phyloP scores from a whole-genome alignment of 2,329 filamentous ascomycete genomes.

The Cladosporium oxysporum region DNA sequence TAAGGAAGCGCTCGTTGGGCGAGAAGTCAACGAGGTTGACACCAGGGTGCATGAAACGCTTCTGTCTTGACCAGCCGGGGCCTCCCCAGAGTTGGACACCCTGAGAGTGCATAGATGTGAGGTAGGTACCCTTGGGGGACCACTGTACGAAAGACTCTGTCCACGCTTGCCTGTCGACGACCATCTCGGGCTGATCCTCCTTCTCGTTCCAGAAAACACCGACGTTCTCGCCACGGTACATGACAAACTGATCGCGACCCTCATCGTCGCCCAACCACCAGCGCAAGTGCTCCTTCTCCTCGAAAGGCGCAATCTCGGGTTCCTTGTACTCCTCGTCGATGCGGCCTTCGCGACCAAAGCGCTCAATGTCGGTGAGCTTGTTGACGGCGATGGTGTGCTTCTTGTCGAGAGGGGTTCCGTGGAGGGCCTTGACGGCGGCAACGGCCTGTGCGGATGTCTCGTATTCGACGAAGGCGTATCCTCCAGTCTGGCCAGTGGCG shows the following conservation, averaged over 20 bases:
- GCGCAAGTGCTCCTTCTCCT: constrained; percentile 89
- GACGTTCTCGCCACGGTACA: constrained; percentile 89
- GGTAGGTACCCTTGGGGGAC: constrained; percentile 91
- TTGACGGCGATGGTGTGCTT: constrained; percentile 94
- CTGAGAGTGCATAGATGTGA: constrained; percentile 92
- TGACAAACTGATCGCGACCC: constrained; percentile 91
- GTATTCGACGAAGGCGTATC: constrained; percentile 97
- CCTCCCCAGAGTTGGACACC: constrained; percentile 98
- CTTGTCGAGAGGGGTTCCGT: constrained; percentile 88
- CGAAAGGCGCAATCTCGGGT: constrained; percentile 80
- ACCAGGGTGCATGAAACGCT: constrained; percentile 90
- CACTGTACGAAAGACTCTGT: constrained; percentile 98
- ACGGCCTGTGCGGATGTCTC: constrained; percentile 85
- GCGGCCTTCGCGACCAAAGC: constrained; percentile 89
- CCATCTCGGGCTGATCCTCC: constrained; percentile 80
- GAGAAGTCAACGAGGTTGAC: constrained; percentile 98
- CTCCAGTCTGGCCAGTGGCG: constrained; percentile 74
- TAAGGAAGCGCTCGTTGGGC: constrained; percentile 86
- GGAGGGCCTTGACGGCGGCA: constrained; percentile 83
- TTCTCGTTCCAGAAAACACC: constrained; percentile 99
- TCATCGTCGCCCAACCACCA: constrained; percentile 90
- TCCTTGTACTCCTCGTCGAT: constrained; percentile 87
- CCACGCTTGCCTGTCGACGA: constrained; percentile 94
- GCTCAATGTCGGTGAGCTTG: constrained; percentile 97
- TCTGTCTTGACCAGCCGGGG: constrained; percentile 82